Conservation (phyloP, 306 rosid genomes). For the Crotalaria pallida region DNA sequence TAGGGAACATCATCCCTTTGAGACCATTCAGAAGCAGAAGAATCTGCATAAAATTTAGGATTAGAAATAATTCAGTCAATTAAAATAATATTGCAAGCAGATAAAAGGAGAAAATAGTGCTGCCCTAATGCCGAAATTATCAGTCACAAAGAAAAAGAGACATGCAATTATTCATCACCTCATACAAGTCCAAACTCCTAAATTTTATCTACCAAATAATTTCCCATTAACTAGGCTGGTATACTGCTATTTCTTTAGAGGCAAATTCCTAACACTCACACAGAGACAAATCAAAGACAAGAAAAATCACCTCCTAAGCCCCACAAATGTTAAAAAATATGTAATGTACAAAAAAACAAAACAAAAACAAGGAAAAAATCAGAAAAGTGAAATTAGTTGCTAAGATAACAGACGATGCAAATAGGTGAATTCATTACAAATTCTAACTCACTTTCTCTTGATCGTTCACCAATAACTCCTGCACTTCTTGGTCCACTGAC, state of each 20-base stretch:
- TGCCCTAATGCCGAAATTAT: neutral
- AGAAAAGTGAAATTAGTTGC: neutral
- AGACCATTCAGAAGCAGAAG: conserved; percentile 53
- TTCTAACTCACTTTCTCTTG: conserved; percentile 60
- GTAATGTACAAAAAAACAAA: too few species aligned
- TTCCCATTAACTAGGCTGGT: neutral
- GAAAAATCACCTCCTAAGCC: neutral
- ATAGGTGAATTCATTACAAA: neutral
- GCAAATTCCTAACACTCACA: neutral
- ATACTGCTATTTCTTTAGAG: neutral
- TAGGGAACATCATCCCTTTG: conserved; percentile 40
- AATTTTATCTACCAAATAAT: neutral
- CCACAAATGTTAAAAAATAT: neutral
- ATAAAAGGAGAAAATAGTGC: neutral
- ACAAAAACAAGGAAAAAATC: neutral
- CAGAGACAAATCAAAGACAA: neutral
- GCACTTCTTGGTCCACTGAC: conserved; percentile 69
- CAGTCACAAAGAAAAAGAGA: neutral
- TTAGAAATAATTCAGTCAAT: conserved; percentile 7
- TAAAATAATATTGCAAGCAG: neutral
- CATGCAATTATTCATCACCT: neutral
- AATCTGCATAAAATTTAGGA: conserved; percentile 25
- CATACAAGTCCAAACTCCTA: conserved; percentile 1
- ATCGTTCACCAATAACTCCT: conserved; percentile 71
- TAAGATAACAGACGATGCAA: neutral